A percentile compares a stretch with the other conserved stretches of the same genome.
phyloP scores from a whole-genome alignment of 306 rosid species.

The Begonia masoniana region DNA sequence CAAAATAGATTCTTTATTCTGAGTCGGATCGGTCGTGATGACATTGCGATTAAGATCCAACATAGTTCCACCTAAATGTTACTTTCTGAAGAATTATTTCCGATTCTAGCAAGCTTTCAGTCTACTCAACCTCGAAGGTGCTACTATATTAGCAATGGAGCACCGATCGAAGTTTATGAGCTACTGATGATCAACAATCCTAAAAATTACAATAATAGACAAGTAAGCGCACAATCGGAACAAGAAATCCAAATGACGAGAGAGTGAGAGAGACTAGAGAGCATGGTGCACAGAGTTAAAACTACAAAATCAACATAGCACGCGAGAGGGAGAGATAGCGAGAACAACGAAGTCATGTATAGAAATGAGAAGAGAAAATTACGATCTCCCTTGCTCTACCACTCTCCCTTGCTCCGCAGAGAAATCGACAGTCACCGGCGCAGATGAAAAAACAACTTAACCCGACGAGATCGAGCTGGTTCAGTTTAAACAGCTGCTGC shows the following conservation, averaged over 20 bases:
- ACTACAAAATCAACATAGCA: slow-evolving; percentile 3
- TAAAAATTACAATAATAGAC: background rate
- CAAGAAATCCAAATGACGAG: slow-evolving; percentile 9
- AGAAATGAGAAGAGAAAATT: background rate
- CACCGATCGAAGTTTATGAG: background rate
- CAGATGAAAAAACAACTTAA: slow-evolving; percentile 3
- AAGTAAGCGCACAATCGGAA: slow-evolving; percentile 21
- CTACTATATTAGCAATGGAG: slow-evolving; percentile 6
- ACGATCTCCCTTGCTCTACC: background rate
- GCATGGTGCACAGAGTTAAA: background rate
- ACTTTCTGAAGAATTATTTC: slow-evolving; percentile 10
- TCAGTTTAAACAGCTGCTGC: background rate
- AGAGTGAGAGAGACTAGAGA: slow-evolving; percentile 1
- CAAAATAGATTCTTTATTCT: slow-evolving; percentile 25
- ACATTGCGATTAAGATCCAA: slow-evolving; percentile 81
- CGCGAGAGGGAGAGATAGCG: slow-evolving; percentile 9
- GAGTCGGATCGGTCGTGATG: slow-evolving; percentile 39
- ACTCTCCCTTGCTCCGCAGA: background rate
- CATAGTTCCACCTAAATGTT: slow-evolving; percentile 28
- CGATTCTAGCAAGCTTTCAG: slow-evolving; percentile 2
- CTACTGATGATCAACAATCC: no score
- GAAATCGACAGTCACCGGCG: slow-evolving; percentile 21
- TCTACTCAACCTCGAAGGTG: background rate
- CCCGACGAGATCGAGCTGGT: background rate
- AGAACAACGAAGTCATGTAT: slow-evolving; percentile 1